These are phyloP conservation scores for Tetrastigma voinierianum DNA, from an alignment of 164 flowering plant species.

Conservation along the genomic window DNA sequence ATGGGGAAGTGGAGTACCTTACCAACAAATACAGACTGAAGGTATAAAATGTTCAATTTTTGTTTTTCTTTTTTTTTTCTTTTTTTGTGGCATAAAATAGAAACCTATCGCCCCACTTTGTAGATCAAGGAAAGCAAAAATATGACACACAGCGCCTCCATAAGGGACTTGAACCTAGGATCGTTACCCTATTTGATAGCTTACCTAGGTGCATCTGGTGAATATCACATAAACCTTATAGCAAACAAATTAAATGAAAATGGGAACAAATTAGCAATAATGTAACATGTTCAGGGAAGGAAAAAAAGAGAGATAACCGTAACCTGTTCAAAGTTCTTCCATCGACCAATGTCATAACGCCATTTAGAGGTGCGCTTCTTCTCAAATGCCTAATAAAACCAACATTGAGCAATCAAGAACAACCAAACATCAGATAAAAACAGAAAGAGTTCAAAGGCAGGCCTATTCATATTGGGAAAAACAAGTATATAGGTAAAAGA, in stretches of 20 bases:
- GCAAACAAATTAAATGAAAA: background rate
- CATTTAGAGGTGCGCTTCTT: slow-evolving; percentile 71
- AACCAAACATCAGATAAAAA: background rate
- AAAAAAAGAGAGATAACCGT: background rate
- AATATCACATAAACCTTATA: too few relatives aligned
- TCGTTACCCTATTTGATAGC: too few relatives aligned
- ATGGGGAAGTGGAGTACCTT: too few relatives aligned
- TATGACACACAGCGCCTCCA: too few relatives aligned
- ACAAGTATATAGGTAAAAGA: background rate
- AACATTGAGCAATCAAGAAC: background rate
- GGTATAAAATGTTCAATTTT: too few relatives aligned
- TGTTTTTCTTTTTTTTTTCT: too few relatives aligned
- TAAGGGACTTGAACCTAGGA: too few relatives aligned
- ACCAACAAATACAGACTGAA: too few relatives aligned
- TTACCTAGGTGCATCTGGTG: too few relatives aligned
- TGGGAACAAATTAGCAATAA: background rate
- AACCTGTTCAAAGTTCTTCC: slow-evolving; percentile 72
- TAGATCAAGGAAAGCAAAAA: too few relatives aligned
- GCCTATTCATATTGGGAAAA: background rate
- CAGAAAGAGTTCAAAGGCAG: background rate
- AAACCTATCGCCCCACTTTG: too few relatives aligned
- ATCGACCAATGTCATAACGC: slow-evolving; percentile 74
- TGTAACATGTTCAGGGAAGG: background rate
- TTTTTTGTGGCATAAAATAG: too few relatives aligned
- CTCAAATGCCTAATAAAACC: slow-evolving; percentile 75